Conservation (phyloP, 129 eudicot genomes). For the Arctium lappa region DNA sequence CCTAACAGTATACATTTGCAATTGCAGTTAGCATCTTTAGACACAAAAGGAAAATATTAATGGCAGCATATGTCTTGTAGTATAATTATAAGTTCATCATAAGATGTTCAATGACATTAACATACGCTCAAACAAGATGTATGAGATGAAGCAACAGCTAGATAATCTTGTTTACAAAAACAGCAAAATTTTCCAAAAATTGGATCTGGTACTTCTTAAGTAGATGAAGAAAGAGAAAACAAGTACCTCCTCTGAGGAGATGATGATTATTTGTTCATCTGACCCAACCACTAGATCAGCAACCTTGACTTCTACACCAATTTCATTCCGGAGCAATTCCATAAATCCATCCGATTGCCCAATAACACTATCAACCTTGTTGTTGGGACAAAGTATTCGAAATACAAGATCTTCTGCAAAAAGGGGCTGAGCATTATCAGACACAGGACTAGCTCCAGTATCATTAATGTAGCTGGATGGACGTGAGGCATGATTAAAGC, state of each 20-base stretch:
- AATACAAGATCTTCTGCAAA: conserved; percentile 74
- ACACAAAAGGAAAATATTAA: not conserved
- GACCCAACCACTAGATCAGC: conserved; percentile 69
- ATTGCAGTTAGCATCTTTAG: conserved; percentile 29
- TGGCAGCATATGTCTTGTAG: not conserved
- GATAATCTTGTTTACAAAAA: not conserved
- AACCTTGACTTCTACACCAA: conserved; percentile 84
- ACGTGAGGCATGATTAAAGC: conserved; percentile 59
- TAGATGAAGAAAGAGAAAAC: conserved; percentile 16
- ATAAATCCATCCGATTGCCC: conserved; percentile 91
- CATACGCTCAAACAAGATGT: conserved; percentile 5
- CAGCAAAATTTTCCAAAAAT: not conserved
- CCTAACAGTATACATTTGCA: conserved; percentile 41
- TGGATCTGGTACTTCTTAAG: not conserved
- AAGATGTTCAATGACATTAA: not conserved
- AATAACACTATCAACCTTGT: conserved; percentile 67
- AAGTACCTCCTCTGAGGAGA: conserved; percentile 90
- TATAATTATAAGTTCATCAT: not conserved
- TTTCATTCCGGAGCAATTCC: conserved; percentile 89
- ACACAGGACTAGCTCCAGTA: conserved; percentile 43
- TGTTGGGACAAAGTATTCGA: conserved; percentile 86
- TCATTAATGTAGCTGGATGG: conserved; percentile 49
- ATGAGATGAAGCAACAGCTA: not conserved
- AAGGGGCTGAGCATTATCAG: conserved; percentile 53
- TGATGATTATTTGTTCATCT: conserved; percentile 70